Evolutionary conservation across 495 filamentous ascomycete genomes (phyloP).

Genomic region (Chlorociboria aeruginascens): DNA sequence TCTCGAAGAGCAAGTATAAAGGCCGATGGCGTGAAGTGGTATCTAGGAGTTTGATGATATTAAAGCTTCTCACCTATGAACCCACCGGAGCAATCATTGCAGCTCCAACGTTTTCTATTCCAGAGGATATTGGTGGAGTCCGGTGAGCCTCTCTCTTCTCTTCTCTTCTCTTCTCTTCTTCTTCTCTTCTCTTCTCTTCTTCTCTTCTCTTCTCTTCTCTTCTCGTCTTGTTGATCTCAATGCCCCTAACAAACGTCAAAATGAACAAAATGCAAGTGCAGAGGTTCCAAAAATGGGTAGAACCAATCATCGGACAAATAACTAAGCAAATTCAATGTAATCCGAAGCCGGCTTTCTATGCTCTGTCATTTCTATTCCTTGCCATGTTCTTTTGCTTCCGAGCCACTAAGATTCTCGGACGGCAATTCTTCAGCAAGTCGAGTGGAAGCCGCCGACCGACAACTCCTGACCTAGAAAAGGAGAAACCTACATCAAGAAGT

Average conservation of each 20-base stretch:
- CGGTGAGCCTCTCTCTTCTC: constrained; percentile 20
- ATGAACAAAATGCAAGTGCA: constrained; percentile 2
- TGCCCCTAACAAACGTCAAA: no score
- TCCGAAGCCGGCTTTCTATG: constrained; percentile 10
- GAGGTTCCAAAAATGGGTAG: constrained; percentile 7
- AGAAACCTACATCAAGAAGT: constrained; percentile 5
- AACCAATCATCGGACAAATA: constrained; percentile 1
- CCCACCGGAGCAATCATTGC: constrained; percentile 45
- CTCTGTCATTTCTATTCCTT: neutral
- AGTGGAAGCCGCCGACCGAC: neutral
- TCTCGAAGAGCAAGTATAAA: constrained; percentile 53
- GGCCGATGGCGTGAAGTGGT: constrained; percentile 61
- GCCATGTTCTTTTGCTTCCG: constrained; percentile 6
- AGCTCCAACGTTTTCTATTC: constrained; percentile 52
- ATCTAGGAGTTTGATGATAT: constrained; percentile 50
- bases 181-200: no score
- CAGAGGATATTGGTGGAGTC: constrained; percentile 57
- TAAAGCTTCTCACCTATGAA: constrained; percentile 62
- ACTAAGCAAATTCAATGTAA: neutral
- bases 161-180: no score
- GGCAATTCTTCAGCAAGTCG: neutral
- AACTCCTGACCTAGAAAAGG: constrained; percentile 15
- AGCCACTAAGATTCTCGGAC: constrained; percentile 3
- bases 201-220: no score
- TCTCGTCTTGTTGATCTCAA: no score